These are phyloP conservation scores for Metschnikowia sp. DNA, from an alignment of 805 yeast genomes.

Conservation along the genomic window DNA sequence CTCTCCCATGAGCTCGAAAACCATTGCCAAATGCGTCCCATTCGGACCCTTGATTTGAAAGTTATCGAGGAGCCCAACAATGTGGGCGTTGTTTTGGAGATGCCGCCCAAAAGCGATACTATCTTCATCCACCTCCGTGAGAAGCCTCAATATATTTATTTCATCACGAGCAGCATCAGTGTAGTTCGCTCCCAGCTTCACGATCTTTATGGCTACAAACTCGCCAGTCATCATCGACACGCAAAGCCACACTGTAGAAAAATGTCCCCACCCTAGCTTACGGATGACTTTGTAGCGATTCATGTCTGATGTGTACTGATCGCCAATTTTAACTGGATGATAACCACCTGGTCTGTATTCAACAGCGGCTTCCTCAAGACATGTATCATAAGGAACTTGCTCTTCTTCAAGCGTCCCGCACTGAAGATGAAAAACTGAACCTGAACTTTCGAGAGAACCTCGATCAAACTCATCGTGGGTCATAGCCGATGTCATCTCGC, in stretches of 20 bases:
- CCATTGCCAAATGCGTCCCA: slow-evolving; percentile 95
- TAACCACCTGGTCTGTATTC: slow-evolving; percentile 94
- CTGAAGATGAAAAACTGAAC: background rate
- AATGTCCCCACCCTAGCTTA: slow-evolving; percentile 98
- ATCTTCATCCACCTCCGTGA: slow-evolving; percentile 45
- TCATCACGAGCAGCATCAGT: slow-evolving; percentile 95
- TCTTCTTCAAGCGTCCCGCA: slow-evolving; percentile 4
- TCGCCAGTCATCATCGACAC: slow-evolving; percentile 80
- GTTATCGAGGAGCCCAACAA: slow-evolving; percentile 76
- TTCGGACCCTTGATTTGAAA: slow-evolving; percentile 86
- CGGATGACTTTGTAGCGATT: slow-evolving; percentile 76
- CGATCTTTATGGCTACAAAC: slow-evolving; percentile 90
- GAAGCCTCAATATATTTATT: slow-evolving; percentile 71
- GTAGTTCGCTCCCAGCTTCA: slow-evolving; percentile 84
- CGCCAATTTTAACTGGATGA: slow-evolving; percentile 91
- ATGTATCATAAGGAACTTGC: slow-evolving; percentile 17
- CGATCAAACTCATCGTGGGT: slow-evolving; percentile 12
- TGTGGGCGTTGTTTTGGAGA: slow-evolving; percentile 37
- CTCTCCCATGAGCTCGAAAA: slow-evolving; percentile 95
- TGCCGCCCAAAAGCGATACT: background rate
- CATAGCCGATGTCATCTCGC: slow-evolving; percentile 34
- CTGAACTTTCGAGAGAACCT: slow-evolving; percentile 10
- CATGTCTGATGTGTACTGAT: slow-evolving; percentile 56
- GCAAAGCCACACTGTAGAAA: slow-evolving; percentile 49
- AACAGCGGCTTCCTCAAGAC: slow-evolving; percentile 73